These are phyloP conservation scores for Paraphaeosphaeria sporulosa DNA, from an alignment of 2,329 filamentous ascomycete species.

Conservation along the genomic window DNA sequence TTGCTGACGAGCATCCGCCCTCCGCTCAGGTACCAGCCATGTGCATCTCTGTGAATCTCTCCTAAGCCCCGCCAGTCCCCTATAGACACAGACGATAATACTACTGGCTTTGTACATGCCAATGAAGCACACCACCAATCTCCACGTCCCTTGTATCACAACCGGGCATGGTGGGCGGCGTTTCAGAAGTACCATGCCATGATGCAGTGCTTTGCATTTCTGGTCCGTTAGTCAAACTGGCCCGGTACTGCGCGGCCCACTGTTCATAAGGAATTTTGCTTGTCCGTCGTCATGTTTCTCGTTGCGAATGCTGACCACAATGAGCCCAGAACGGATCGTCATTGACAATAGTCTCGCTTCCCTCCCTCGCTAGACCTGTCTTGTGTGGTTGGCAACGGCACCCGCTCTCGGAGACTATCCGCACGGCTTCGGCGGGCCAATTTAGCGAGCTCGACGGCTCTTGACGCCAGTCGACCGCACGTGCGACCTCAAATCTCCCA, in stretches of 20 bases:
- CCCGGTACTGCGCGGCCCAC: slow-evolving; percentile 4
- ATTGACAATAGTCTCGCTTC: not conserved
- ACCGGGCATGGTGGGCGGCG: not conserved
- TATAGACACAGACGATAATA: not conserved
- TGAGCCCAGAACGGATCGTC: slow-evolving; percentile 16
- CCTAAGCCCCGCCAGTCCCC: not conserved
- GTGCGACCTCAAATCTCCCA: not conserved
- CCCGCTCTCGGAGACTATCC: slow-evolving; percentile 12
- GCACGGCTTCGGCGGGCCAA: not conserved
- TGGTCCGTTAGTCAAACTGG: slow-evolving; percentile 7
- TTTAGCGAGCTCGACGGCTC: slow-evolving; percentile 1
- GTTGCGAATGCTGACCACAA: not conserved
- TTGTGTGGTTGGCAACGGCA: slow-evolving; percentile 6
- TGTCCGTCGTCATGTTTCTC: not conserved
- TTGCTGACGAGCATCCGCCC: slow-evolving; percentile 1
- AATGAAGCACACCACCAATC: not conserved
- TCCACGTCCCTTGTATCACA: not conserved
- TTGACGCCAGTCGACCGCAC: not conserved
- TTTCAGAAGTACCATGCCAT: slow-evolving; percentile 5
- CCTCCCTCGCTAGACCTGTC: slow-evolving; percentile 6
- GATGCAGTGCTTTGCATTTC: slow-evolving; percentile 8
- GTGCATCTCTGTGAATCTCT: not conserved
- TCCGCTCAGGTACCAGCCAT: slow-evolving; percentile 23
- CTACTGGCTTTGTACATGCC: not conserved
- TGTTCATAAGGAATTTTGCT: slow-evolving; percentile 3